A percentile compares a stretch with the other conserved stretches of the same genome.
Evolutionary conservation across 2,329 filamentous ascomycete genomes (phyloP).

Genomic region (Zelopaecilomyces penicillatus): DNA sequence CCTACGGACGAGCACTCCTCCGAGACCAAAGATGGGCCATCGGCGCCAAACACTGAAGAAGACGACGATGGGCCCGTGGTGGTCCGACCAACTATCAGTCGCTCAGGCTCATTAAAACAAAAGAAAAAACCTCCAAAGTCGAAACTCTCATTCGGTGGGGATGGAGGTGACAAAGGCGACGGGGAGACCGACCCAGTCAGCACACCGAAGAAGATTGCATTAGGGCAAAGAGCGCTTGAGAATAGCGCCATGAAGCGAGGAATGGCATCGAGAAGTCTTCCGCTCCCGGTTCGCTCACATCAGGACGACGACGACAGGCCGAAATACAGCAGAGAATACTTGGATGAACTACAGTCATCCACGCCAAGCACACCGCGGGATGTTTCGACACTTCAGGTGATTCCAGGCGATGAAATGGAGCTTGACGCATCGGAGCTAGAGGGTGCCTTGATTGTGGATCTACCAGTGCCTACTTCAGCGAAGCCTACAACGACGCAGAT

Average conservation of each 20-base stretch:
- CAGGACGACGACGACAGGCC: slow-evolving; percentile 61
- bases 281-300: slow-evolving; percentile 39
- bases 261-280: slow-evolving; percentile 39
- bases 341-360: slow-evolving; percentile 76
- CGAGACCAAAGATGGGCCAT: slow-evolving; percentile 11
- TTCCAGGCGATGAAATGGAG: slow-evolving; percentile 43
- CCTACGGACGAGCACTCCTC: slow-evolving; percentile 30
- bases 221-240: slow-evolving; percentile 57
- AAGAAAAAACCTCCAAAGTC: slow-evolving; percentile 55
- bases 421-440: slow-evolving; percentile 54
- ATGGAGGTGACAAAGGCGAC: slow-evolving; percentile 40
- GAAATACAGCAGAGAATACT: slow-evolving; percentile 76
- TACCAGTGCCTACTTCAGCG: slow-evolving; percentile 21
- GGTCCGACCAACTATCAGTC: slow-evolving; percentile 38
- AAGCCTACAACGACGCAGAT: slow-evolving; percentile 44
- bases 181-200: slow-evolving; percentile 43
- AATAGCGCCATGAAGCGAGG: slow-evolving; percentile 55
- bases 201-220: slow-evolving; percentile 57
- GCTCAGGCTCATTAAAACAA: slow-evolving; percentile 43
- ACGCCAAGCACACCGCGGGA: slow-evolving; percentile 76
- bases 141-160: slow-evolving; percentile 68
- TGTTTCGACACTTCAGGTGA: slow-evolving; percentile 35
- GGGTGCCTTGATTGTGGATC: slow-evolving; percentile 56
- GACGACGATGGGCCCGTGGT: slow-evolving; percentile 40
- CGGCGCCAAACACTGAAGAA: slow-evolving; percentile 26